Conservation (phyloP, 2,329 filamentous ascomycete genomes). For the Phyllachora maydis region DNA sequence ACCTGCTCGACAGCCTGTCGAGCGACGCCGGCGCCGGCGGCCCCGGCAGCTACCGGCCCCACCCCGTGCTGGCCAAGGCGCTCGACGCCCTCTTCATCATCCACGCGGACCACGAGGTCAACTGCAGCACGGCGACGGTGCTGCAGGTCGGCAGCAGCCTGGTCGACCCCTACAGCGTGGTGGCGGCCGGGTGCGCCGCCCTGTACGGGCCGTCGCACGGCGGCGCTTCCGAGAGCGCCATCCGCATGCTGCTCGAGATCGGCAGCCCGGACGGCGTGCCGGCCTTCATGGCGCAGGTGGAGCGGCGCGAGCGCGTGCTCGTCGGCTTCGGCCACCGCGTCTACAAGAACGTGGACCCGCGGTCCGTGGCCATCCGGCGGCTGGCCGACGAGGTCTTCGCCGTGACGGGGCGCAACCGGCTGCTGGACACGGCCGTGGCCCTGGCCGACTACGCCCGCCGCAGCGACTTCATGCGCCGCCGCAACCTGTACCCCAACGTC, state of each 20-base stretch:
- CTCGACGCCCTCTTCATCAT: conserved; percentile 32
- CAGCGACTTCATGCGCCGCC: conserved; percentile 24
- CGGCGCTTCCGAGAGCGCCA: conserved; percentile 35
- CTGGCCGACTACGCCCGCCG: conserved; percentile 22
- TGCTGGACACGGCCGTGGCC: conserved; percentile 24
- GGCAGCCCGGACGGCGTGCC: conserved; percentile 27
- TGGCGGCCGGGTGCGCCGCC: conserved; percentile 28
- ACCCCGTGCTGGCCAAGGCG: conserved; percentile 25
- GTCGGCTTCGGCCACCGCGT: conserved; percentile 34
- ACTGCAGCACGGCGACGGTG: conserved; percentile 32
- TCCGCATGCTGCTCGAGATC: conserved; percentile 29
- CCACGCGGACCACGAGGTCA: conserved; percentile 37
- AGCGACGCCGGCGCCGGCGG: too few relatives aligned
- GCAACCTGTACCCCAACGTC: conserved; percentile 27
- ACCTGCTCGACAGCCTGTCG: conserved; percentile 29
- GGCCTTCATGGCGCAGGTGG: conserved; percentile 24
- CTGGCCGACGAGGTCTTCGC: conserved; percentile 27
- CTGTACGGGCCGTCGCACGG: conserved; percentile 36
- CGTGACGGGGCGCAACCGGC: conserved; percentile 26
- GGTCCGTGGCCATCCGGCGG: conserved; percentile 24
- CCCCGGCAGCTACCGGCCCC: conserved; percentile 20
- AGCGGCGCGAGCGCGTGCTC: conserved; percentile 25
- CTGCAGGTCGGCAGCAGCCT: conserved; percentile 33
- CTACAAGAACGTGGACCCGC: conserved; percentile 31
- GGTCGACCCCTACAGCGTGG: conserved; percentile 31